Percentiles rank a stretch among this genome's conserved stretches.
These are phyloP conservation scores for Wickerhamiella shivajii DNA, from an alignment of 805 yeast species.

Conservation along the genomic window DNA sequence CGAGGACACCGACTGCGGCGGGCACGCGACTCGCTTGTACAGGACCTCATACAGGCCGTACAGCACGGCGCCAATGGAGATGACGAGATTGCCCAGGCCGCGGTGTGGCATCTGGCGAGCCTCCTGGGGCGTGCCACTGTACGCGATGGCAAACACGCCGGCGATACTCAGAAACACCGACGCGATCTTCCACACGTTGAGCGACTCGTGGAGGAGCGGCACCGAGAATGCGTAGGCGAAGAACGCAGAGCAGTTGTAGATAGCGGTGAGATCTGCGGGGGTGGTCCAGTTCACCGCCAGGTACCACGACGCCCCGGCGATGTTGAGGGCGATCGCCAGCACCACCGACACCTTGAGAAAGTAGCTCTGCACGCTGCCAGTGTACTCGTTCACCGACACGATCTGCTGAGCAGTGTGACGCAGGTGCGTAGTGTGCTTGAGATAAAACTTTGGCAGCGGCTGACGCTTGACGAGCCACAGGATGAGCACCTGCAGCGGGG, in stretches of 20 bases:
- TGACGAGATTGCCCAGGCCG: slow-evolving; percentile 53
- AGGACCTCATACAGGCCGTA: slow-evolving; percentile 77
- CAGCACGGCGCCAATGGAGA: slow-evolving; percentile 56
- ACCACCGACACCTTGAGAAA: slow-evolving; percentile 31
- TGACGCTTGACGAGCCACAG: slow-evolving; percentile 27
- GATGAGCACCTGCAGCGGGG: slow-evolving; percentile 49
- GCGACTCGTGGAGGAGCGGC: slow-evolving; percentile 50
- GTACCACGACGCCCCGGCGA: slow-evolving; percentile 79
- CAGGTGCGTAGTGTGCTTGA: slow-evolving; percentile 12
- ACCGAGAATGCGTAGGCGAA: slow-evolving; percentile 77
- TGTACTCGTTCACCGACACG: slow-evolving; percentile 10
- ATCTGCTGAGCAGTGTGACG: slow-evolving; percentile 13
- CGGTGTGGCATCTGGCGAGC: slow-evolving; percentile 38
- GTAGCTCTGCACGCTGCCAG: slow-evolving; percentile 21
- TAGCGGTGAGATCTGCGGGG: slow-evolving; percentile 78
- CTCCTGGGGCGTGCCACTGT: slow-evolving; percentile 24
- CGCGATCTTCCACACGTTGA: slow-evolving; percentile 44
- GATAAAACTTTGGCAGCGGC: slow-evolving; percentile 9
- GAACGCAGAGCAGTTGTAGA: slow-evolving; percentile 80
- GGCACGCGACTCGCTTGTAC: slow-evolving; percentile 62
- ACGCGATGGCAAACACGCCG: slow-evolving; percentile 72
- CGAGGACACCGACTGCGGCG: slow-evolving; percentile 50
- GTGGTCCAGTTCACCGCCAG: slow-evolving; percentile 68
- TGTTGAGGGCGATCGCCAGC: slow-evolving; percentile 43
- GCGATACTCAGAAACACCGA: slow-evolving; percentile 58